Evolutionary conservation across 2,329 filamentous ascomycete species (phyloP).

Genomic region (Fusarium nematophilum): DNA sequence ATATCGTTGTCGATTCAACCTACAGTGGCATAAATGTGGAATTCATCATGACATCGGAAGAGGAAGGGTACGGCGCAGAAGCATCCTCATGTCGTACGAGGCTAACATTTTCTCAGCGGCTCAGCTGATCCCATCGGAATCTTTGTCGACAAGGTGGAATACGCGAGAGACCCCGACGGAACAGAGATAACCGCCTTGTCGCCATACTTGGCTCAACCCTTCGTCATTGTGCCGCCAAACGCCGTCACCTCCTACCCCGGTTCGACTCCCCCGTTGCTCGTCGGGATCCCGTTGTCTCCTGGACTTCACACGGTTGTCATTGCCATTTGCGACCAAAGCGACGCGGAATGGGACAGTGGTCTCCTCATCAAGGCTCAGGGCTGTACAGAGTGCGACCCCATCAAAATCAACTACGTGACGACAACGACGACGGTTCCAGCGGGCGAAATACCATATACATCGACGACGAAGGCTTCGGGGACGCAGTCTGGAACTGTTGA

Average conservation of each 20-base stretch:
- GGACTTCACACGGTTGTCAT: conserved; percentile 14
- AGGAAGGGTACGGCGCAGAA: conserved; percentile 10
- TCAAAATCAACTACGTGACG: conserved; percentile 11
- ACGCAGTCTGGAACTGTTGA: conserved; percentile 30
- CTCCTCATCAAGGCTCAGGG: conserved; percentile 11
- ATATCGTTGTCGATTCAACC: background rate
- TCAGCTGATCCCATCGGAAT: conserved; percentile 10
- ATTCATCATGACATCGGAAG: conserved; percentile 27
- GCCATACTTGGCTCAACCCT: background rate
- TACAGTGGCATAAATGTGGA: conserved; percentile 15
- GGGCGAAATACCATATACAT: conserved; percentile 6
- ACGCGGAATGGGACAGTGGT: conserved; percentile 10
- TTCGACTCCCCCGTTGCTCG: conserved; percentile 19
- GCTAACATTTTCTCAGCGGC: conserved; percentile 5
- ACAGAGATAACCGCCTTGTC: background rate
- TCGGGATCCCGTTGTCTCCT: background rate
- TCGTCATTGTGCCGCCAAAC: conserved; percentile 14
- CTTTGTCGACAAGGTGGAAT: background rate
- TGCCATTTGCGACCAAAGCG: conserved; percentile 21
- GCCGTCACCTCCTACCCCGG: conserved; percentile 19
- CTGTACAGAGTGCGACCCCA: conserved; percentile 8
- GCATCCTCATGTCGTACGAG: background rate
- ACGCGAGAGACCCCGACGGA: conserved; percentile 7
- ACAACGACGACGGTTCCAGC: conserved; percentile 4
- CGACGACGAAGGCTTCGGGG: conserved; percentile 21